Percentiles rank a stretch among this genome's conserved stretches.
phyloP scores from a whole-genome alignment of 345 rosid genomes.

The Hevea brasiliensis region DNA sequence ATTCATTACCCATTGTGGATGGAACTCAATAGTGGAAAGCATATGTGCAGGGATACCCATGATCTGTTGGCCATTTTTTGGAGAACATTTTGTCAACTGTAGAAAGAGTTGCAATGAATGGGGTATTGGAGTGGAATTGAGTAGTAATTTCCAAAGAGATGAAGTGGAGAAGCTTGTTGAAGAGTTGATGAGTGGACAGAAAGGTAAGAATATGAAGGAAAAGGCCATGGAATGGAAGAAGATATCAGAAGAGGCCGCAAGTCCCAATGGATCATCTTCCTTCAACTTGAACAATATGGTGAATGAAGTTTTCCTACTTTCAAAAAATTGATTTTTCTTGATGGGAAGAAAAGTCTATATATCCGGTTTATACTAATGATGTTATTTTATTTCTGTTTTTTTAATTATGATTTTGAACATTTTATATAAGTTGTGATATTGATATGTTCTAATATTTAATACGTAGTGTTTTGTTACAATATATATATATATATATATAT shows the following conservation, averaged over 20 bases:
- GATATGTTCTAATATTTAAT: no score
- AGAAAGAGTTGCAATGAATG: conserved; percentile 18
- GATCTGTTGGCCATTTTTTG: conserved; percentile 13
- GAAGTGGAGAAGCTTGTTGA: conserved; percentile 19
- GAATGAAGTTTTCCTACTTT: conserved; percentile 6
- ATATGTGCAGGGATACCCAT: conserved; percentile 5
- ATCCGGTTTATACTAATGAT: no score
- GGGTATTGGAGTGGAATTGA: background rate
- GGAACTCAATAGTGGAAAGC: conserved; percentile 12
- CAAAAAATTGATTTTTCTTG: conserved; percentile 1
- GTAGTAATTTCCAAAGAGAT: conserved; percentile 1
- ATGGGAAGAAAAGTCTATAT: no score
- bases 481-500: no score
- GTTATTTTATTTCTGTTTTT: no score
- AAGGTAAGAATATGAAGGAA: background rate
- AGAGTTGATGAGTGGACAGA: conserved; percentile 4
- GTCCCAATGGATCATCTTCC: conserved; percentile 4
- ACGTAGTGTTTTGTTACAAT: no score
- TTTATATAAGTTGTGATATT: no score
- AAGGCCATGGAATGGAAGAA: conserved; percentile 8
- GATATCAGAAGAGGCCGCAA: conserved; percentile 7
- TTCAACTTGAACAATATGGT: conserved; percentile 13
- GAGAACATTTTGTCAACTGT: conserved; percentile 17
- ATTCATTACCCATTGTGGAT: conserved; percentile 9
- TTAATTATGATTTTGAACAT: no score